phyloP scores from a whole-genome alignment of 75 land plant species.

The Adiantum capillusveneris region DNA sequence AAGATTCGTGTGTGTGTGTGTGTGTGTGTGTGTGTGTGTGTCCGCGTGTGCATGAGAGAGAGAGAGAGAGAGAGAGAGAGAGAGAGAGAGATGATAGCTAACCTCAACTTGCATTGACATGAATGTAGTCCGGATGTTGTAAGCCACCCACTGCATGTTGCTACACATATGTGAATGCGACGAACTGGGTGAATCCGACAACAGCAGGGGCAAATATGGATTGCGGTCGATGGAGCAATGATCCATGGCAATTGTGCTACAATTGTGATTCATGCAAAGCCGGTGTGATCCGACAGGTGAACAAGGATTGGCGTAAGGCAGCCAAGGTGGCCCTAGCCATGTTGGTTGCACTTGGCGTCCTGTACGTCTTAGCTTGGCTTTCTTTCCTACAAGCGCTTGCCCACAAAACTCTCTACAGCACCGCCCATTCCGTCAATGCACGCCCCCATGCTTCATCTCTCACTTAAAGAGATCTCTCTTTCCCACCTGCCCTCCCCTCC shows the following conservation, averaged over 20 bases:
- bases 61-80: too few species aligned
- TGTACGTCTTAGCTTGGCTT: constrained; percentile 44
- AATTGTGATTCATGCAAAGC: constrained; percentile 50
- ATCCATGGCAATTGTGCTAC: constrained; percentile 33
- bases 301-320: constrained; percentile 33
- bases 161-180: constrained; percentile 24
- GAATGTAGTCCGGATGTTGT: constrained; percentile 70
- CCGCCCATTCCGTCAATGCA: neutral
- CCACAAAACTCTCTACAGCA: neutral
- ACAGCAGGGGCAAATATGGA: constrained; percentile 21
- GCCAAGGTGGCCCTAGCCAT: constrained; percentile 23
- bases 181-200: constrained; percentile 21
- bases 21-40: too few species aligned
- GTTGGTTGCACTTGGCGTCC: constrained; percentile 22
- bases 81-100: too few species aligned
- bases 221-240: constrained; percentile 46
- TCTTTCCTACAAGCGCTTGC: constrained; percentile 13
- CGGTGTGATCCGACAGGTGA: constrained; percentile 37
- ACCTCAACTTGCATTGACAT: too few species aligned
- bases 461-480: too few species aligned
- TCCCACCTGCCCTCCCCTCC: too few species aligned
- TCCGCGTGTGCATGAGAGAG: too few species aligned
- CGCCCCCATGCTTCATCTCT: too few species aligned
- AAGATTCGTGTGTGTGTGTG: too few species aligned
- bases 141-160: constrained; percentile 50